Evolutionary conservation across 768 basidiomycete species (phyloP).

Genomic region (Agaricus blazei): DNA sequence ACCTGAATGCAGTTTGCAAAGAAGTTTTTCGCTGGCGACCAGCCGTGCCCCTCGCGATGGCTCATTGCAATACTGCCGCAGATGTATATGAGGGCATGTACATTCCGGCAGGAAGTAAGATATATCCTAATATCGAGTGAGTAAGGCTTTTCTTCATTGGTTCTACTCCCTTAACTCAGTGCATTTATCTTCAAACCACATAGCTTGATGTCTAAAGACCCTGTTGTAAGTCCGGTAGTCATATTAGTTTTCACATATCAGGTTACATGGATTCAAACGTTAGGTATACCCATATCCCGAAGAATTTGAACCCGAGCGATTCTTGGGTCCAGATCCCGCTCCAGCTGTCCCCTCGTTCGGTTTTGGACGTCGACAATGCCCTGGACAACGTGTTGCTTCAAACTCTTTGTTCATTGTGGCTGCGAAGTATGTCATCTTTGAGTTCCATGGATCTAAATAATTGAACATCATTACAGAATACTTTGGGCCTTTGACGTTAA

Average conservation of each 20-base stretch:
- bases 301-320: constrained; percentile 26
- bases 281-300: constrained; percentile 25
- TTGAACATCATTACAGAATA: too few relatives aligned
- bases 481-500: too few relatives aligned
- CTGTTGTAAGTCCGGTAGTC: background rate
- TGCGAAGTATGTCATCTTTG: too few relatives aligned
- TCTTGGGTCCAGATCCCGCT: too few relatives aligned
- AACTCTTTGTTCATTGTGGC: too few relatives aligned
- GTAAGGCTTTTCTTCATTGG: background rate
- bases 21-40: constrained; percentile 11
- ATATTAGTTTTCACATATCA: constrained; percentile 17
- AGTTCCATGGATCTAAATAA: too few relatives aligned
- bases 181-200: too few relatives aligned
- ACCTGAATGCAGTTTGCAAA: constrained; percentile 11
- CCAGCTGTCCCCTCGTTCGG: too few relatives aligned
- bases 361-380: too few relatives aligned
- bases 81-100: constrained; percentile 11
- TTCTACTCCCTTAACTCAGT: background rate
- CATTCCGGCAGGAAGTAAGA: background rate
- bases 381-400: too few relatives aligned
- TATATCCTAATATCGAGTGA: background rate
- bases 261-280: constrained; percentile 25
- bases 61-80: constrained; percentile 13
- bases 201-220: too few relatives aligned
- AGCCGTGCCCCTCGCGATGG: constrained; percentile 8